These are phyloP conservation scores for Termitomyces sp. DNA, from an alignment of 768 basidiomycete genomes.

Conservation along the genomic window DNA sequence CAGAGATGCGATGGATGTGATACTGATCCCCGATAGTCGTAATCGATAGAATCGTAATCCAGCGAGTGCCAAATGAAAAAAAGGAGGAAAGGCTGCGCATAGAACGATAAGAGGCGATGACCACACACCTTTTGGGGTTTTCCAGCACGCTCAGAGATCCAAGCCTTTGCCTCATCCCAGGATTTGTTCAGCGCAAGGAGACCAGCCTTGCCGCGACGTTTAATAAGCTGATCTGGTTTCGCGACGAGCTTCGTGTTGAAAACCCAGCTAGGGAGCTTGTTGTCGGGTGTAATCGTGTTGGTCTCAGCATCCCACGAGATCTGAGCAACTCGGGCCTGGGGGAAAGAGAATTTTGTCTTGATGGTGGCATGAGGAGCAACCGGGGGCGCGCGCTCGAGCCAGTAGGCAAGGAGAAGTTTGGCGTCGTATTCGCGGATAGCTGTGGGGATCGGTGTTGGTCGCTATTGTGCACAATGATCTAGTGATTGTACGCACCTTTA, in stretches of 20 bases:
- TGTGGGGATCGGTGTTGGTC: conserved; percentile 12
- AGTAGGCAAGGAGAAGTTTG: conserved; percentile 95
- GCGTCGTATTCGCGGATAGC: conserved; percentile 97
- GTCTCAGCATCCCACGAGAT: conserved; percentile 77
- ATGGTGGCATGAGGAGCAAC: conserved; percentile 55
- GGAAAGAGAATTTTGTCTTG: conserved; percentile 58
- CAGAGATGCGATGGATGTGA: conserved; percentile 14
- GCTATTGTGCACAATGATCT: conserved; percentile 4
- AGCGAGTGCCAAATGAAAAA: conserved; percentile 3
- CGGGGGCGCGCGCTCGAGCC: conserved; percentile 86
- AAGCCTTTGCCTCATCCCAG: conserved; percentile 81
- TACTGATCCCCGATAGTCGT: conserved; percentile 7
- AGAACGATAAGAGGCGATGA: conserved; percentile 8
- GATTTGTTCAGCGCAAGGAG: conserved; percentile 91
- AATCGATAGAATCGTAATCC: conserved; percentile 8
- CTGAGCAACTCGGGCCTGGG: conserved; percentile 78
- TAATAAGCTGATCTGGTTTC: conserved; percentile 98
- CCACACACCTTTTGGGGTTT: conserved; percentile 81
- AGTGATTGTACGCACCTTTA: conserved; percentile 26
- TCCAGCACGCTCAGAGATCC: conserved; percentile 86
- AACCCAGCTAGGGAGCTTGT: conserved; percentile 72
- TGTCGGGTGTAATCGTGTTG: conserved; percentile 43
- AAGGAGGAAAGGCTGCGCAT: not conserved
- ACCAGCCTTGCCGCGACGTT: conserved; percentile 97
- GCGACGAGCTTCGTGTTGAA: conserved; percentile 85